Base-by-base conservation (phyloP, 2,329 filamentous ascomycete genomes). In the Lecanosticta acicola region DNA sequence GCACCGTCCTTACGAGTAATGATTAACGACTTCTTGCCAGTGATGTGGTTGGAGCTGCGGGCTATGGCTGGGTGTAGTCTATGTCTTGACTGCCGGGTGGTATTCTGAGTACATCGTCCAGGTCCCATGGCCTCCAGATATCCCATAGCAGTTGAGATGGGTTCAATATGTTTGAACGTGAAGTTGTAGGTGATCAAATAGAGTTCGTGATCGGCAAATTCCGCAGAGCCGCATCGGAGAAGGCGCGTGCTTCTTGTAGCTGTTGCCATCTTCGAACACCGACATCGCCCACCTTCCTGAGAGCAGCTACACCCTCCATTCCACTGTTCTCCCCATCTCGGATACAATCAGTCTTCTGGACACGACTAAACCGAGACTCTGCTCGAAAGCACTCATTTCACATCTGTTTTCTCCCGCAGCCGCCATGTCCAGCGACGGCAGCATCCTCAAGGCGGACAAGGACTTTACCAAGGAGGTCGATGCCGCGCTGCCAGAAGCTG, bases 401-500 rank as follows among this genome's bases (percentile, higher is more conserved):
- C n/a, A n/a, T n/a, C n/a, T n/a, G n/a, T n/a, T n/a, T n/a, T n/a
- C n/a, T n/a, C n/a, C n/a, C n/a, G n/a, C n/a, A n/a, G 48, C 49
- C 51, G 53, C 42, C 66, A 94, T 94, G 89, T 85, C 89, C 63
- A 49, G 39, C 35, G 86, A 89, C 71, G 81, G 81, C 70, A 71
- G 78, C 64, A 71, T 82, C 60, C 68, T 93, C 70, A 94, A 94
- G 80, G 87, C 91, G 65, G 93, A 98, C 77, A 96, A 94, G 84
- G 93, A 98, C 82, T 96, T 87, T 80, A 85, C 87, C 66, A 94
- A 95, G 74, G 90, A 97, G 72, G 88, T 87, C 64, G 90, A 97
- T 76, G 81, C 85, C 72, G 81, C 87, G 71, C 83, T 98, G 59
- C 86, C 88, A 40, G 89, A 96, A 71, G 88, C 89, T 49, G 83